Base-by-base conservation (phyloP, 2,329 filamentous ascomycete species). In the Botryotinia narcissicola region DNA sequence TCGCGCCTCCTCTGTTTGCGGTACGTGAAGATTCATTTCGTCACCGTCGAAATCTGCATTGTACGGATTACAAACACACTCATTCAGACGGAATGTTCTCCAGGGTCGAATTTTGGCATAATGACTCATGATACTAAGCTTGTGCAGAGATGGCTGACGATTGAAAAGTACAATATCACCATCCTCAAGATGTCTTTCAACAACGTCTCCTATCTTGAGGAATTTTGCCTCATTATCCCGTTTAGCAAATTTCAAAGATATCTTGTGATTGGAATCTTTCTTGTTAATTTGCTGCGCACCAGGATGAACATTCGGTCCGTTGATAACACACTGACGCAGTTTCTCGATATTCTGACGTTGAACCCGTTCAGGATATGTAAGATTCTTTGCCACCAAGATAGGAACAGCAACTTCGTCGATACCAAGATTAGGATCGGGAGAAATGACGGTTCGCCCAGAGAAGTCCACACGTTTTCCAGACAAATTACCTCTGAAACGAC, bases 11-110 rank as follows among this genome's bases (percentile, higher is more conserved):
- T 99, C 96, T 0, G 96, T 98, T 81, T 99, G 96, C 3, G 96
- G 96, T 25, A 99, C 95, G 83, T 99, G 96, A 66, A 99, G 84
- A 79, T 99, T 99, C 96, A 99, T 99, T 83, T 99, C 96, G 79
- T 99, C 96, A 74, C 96, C 96, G 79, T 99, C 96, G 78, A 99
- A 99, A 88, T 99, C 96, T 73, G 96, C 96, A 79, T 99, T 99
- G 86, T 99, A 99, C 5, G 96, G 96, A 75, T 93, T 95, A 83
- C 96, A 99, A 1, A 97, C 96, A 88, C 96, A 99, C 82, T 99
- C 96, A 81, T 99, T 99, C 29, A 99, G 87, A 72, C 96, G 92
- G 81, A 99, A 98, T 0, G 96, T 99, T 82, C 95, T 91, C 91
- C 96, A 97, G 0, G 95, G 96, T 68, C 96, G 90, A 67, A 99